Evolutionary conservation across 768 basidiomycete genomes (phyloP).

Genomic region (Polyporus arcularius): DNA sequence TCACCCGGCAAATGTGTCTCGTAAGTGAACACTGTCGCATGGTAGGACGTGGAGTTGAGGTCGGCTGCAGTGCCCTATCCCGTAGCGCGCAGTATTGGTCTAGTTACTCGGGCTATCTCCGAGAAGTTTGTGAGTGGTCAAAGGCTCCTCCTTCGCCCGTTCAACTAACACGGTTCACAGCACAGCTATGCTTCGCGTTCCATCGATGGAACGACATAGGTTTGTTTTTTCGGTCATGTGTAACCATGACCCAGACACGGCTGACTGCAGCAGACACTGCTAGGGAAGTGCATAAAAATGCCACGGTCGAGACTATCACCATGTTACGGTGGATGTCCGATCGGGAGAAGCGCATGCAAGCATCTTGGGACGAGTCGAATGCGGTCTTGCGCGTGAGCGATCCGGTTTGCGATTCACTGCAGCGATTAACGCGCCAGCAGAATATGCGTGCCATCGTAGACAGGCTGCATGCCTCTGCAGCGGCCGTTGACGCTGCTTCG

Average conservation of each 20-base stretch:
- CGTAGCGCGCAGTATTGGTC: conserved; percentile 85
- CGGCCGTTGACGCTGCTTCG: background rate
- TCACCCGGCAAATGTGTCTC: conserved; percentile 53
- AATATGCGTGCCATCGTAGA: conserved; percentile 5
- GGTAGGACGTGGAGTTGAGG: background rate
- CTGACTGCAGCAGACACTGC: conserved; percentile 50
- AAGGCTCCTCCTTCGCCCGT: background rate
- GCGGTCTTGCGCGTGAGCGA: conserved; percentile 14
- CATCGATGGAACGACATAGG: conserved; percentile 76
- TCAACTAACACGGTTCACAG: conserved; percentile 35
- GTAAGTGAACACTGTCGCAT: conserved; percentile 32
- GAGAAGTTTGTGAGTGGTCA: conserved; percentile 66
- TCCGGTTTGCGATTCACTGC: background rate
- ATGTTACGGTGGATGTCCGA: conserved; percentile 48
- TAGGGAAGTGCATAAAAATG: conserved; percentile 65
- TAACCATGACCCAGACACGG: background rate
- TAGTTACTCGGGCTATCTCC: conserved; percentile 80
- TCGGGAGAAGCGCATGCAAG: conserved; percentile 42
- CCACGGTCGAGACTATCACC: conserved; percentile 56
- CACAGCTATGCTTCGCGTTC: conserved; percentile 77
- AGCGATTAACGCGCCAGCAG: conserved; percentile 7
- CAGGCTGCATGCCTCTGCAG: conserved; percentile 10
- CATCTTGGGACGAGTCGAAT: conserved; percentile 34
- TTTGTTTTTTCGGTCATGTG: conserved; percentile 26
- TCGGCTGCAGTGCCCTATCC: conserved; percentile 57